Conservation (phyloP, 164 flowering plant species). For the Pachysandra terminalis region DNA sequence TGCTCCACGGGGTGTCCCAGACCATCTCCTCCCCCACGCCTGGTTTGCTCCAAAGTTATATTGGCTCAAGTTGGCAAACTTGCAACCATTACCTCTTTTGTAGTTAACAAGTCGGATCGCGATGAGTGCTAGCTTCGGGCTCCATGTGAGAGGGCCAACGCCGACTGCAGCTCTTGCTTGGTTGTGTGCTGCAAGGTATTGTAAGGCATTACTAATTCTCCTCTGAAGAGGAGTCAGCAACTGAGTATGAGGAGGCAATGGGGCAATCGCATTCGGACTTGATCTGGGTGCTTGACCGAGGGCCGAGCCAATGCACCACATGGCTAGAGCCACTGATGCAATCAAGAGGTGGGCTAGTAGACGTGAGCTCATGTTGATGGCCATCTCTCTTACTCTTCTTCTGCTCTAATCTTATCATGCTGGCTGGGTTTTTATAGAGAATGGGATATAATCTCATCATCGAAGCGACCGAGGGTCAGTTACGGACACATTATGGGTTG, state of each 20-base stretch:
- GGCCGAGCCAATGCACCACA: slow-evolving; percentile 14
- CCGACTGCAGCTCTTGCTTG: slow-evolving; percentile 55
- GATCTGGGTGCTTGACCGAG: slow-evolving; percentile 5
- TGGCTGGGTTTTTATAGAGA: too few species aligned
- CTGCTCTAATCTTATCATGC: too few species aligned
- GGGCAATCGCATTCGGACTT: background rate
- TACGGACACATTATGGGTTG: too few species aligned
- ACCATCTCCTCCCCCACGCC: slow-evolving; percentile 32
- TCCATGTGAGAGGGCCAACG: slow-evolving; percentile 58
- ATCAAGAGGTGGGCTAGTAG: slow-evolving; percentile 4
- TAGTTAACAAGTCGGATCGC: slow-evolving; percentile 37
- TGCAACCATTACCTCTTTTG: slow-evolving; percentile 55
- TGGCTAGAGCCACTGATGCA: slow-evolving; percentile 10
- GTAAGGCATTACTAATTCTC: slow-evolving; percentile 21
- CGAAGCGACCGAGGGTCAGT: too few species aligned
- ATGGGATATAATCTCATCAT: too few species aligned
- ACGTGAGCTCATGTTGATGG: background rate
- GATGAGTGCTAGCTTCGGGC: slow-evolving; percentile 35
- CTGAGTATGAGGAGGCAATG: background rate
- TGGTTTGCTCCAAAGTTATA: slow-evolving; percentile 62
- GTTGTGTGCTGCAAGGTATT: slow-evolving; percentile 62
- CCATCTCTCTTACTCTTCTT: slow-evolving; percentile 17
- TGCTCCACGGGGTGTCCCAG: slow-evolving; percentile 38
- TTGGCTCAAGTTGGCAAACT: slow-evolving; percentile 38
- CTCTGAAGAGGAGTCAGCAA: background rate